Evolutionary conservation across 2,329 filamentous ascomycete genomes (phyloP).

Genomic region (Trichoderma koningii): DNA sequence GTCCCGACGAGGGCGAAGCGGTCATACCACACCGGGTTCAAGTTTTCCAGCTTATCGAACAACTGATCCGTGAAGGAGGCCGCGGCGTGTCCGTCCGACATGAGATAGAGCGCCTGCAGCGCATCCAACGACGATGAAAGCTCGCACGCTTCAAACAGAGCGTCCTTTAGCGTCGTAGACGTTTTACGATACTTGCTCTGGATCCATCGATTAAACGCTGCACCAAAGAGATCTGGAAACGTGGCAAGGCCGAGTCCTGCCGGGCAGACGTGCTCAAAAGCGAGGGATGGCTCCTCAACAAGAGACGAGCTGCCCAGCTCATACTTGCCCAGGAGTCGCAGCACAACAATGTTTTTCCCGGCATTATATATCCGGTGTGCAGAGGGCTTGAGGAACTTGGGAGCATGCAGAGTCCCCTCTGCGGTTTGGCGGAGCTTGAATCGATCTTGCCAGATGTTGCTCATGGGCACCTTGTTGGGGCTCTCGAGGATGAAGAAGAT

Average conservation of each 20-base stretch:
- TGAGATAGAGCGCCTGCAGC: slow-evolving; percentile 74
- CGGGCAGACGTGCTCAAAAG: slow-evolving; percentile 59
- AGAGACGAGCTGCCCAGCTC: slow-evolving; percentile 37
- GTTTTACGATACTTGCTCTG: slow-evolving; percentile 71
- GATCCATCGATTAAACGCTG: slow-evolving; percentile 75
- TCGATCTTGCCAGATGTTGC: slow-evolving; percentile 74
- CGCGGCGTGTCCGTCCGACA: slow-evolving; percentile 69
- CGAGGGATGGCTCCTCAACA: slow-evolving; percentile 51
- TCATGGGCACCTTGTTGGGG: slow-evolving; percentile 57
- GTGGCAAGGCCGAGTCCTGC: slow-evolving; percentile 56
- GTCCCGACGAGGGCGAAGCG: slow-evolving; percentile 78
- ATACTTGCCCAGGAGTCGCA: slow-evolving; percentile 69
- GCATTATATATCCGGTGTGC: slow-evolving; percentile 77
- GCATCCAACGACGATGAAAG: slow-evolving; percentile 66
- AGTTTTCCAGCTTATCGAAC: slow-evolving; percentile 72
- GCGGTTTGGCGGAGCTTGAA: slow-evolving; percentile 66
- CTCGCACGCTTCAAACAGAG: slow-evolving; percentile 69
- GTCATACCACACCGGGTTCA: slow-evolving; percentile 70
- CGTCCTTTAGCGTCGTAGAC: slow-evolving; percentile 63
- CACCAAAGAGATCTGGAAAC: slow-evolving; percentile 73
- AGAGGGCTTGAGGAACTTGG: slow-evolving; percentile 71
- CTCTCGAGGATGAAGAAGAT: slow-evolving; percentile 74
- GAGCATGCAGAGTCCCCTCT: slow-evolving; percentile 65
- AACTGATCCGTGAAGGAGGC: slow-evolving; percentile 67
- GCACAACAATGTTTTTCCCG: slow-evolving; percentile 83